Percentiles rank a stretch among this genome's conserved stretches.
These are phyloP conservation scores for Cystobasidium onofrii DNA, from an alignment of 768 basidiomycete genomes.

Conservation along the genomic window DNA sequence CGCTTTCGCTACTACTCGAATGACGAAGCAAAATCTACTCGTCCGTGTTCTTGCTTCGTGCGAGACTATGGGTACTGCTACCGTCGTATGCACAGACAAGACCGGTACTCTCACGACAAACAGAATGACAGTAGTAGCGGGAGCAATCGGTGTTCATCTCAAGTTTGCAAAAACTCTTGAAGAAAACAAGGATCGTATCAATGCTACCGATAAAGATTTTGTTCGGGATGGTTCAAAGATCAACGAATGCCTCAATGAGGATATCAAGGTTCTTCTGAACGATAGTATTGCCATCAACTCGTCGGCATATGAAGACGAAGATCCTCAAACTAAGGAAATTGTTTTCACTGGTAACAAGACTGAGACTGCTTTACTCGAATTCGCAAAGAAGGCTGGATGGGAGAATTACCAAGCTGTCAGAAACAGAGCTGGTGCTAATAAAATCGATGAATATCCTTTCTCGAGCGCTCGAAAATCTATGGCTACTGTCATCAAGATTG, in stretches of 20 bases:
- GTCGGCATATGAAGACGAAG: slow-evolving; percentile 75
- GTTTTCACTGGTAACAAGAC: slow-evolving; percentile 87
- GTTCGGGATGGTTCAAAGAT: slow-evolving; percentile 71
- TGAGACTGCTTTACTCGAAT: slow-evolving; percentile 78
- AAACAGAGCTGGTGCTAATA: slow-evolving; percentile 51
- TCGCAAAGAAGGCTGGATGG: slow-evolving; percentile 76
- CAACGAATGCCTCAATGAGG: slow-evolving; percentile 56
- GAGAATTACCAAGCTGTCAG: slow-evolving; percentile 60
- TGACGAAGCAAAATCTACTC: slow-evolving; percentile 88
- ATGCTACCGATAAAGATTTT: slow-evolving; percentile 63
- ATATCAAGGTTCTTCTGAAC: slow-evolving; percentile 64
- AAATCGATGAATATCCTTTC: slow-evolving; percentile 87
- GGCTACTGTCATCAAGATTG: slow-evolving; percentile 71
- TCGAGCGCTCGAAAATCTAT: slow-evolving; percentile 88
- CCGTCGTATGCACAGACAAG: slow-evolving; percentile 88
- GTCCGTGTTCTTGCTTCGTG: slow-evolving; percentile 93
- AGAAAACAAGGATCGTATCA: slow-evolving; percentile 63
- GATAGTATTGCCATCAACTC: slow-evolving; percentile 82
- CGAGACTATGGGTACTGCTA: slow-evolving; percentile 98
- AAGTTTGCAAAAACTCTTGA: slow-evolving; percentile 79
- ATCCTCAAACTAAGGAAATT: slow-evolving; percentile 55
- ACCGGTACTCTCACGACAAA: slow-evolving; percentile 95
- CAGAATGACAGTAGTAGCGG: slow-evolving; percentile 90
- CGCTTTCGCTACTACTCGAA: slow-evolving; percentile 95
- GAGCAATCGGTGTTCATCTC: slow-evolving; percentile 83